Evolutionary conservation across 1,284 basidiomycete genomes (phyloP).

Genomic region (Cryptococcus depauperatus): DNA sequence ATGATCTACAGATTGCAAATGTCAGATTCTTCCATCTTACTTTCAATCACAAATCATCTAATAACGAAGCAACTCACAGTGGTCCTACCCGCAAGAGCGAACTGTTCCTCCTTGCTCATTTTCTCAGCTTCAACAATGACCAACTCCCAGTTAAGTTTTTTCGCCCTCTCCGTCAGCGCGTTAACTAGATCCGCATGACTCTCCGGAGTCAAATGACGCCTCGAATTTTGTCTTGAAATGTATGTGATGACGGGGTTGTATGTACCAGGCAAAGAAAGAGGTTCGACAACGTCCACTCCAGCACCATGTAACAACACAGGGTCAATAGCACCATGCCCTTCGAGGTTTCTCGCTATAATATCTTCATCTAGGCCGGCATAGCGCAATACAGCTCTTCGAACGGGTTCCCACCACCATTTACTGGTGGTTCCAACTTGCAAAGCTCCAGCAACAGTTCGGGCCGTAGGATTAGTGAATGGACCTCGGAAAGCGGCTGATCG

Average conservation of each 20-base stretch:
- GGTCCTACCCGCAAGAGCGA: slow-evolving; percentile 40
- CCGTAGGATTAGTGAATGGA: slow-evolving; percentile 55
- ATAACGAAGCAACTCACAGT: slow-evolving; percentile 28
- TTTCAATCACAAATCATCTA: not conserved
- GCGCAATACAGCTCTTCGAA: slow-evolving; percentile 55
- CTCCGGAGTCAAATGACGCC: slow-evolving; percentile 54
- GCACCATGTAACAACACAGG: slow-evolving; percentile 30
- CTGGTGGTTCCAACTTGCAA: slow-evolving; percentile 45
- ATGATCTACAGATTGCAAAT: slow-evolving; percentile 31
- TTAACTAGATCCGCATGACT: slow-evolving; percentile 56
- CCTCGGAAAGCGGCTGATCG: slow-evolving; percentile 66
- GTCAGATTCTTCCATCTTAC: not conserved
- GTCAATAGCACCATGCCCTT: slow-evolving; percentile 41
- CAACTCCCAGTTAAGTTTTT: slow-evolving; percentile 56
- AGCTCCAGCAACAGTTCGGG: slow-evolving; percentile 53
- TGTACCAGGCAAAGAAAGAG: slow-evolving; percentile 18
- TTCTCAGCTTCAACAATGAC: slow-evolving; percentile 45
- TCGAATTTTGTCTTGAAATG: slow-evolving; percentile 57
- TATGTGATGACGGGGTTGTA: slow-evolving; percentile 61
- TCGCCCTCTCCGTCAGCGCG: slow-evolving; percentile 53
- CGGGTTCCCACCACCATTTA: slow-evolving; percentile 61
- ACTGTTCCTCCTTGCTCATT: slow-evolving; percentile 43
- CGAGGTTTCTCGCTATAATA: slow-evolving; percentile 39
- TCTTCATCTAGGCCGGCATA: slow-evolving; percentile 53
- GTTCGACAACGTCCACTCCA: slow-evolving; percentile 27